phyloP scores from a whole-genome alignment of 2,329 filamentous ascomycete species.

The Venturia asperata region DNA sequence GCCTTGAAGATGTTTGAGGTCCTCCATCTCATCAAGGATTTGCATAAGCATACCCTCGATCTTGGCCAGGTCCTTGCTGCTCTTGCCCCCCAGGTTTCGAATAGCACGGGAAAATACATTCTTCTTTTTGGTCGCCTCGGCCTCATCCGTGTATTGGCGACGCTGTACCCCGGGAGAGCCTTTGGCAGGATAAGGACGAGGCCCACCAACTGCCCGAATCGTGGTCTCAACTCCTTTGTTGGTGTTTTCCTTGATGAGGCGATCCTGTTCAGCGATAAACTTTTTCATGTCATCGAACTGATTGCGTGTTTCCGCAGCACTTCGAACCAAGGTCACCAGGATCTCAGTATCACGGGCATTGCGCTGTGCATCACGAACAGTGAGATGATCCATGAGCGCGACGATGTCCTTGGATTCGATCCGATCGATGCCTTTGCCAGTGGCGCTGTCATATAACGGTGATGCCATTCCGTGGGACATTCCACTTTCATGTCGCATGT shows the following conservation, averaged over 20 bases:
- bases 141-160: slow-evolving; percentile 42
- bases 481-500: slow-evolving; percentile 67
- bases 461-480: slow-evolving; percentile 88
- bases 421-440: slow-evolving; percentile 77
- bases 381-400: slow-evolving; percentile 95
- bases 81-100: slow-evolving; percentile 81
- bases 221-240: slow-evolving; percentile 83
- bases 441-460: slow-evolving; percentile 83
- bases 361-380: slow-evolving; percentile 90
- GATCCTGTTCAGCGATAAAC: slow-evolving; percentile 83
- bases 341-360: slow-evolving; percentile 97
- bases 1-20: slow-evolving; percentile 38
- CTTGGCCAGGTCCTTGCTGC: slow-evolving; percentile 69
- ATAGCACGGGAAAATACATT: slow-evolving; percentile 93
- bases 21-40: slow-evolving; percentile 85
- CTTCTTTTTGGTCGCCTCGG: slow-evolving; percentile 70
- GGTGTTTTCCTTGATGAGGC: slow-evolving; percentile 78
- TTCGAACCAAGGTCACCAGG: slow-evolving; percentile 84
- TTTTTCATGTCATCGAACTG: slow-evolving; percentile 94
- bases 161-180: slow-evolving; percentile 48
- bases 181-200: slow-evolving; percentile 68
- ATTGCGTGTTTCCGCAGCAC: slow-evolving; percentile 92
- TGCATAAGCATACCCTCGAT: slow-evolving; percentile 70
- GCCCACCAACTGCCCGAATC: slow-evolving; percentile 73
- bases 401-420: slow-evolving; percentile 97